phyloP scores from a whole-genome alignment of 208 protist genomes.

The Leishmania mexicana region DNA sequence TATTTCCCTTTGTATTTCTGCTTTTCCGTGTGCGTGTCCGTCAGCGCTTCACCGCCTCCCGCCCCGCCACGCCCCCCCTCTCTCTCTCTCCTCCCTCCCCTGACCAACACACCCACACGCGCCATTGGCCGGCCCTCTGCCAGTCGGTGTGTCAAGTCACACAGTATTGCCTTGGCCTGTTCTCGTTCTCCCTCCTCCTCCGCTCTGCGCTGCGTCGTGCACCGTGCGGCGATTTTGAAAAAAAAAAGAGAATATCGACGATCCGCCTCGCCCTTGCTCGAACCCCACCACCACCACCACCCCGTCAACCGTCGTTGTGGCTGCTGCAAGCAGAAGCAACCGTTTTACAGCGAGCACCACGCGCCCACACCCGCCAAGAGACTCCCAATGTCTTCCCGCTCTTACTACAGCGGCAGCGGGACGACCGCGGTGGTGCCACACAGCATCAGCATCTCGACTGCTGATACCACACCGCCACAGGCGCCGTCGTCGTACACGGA shows the following conservation, averaged over 20 bases:
- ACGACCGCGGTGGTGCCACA: constrained; percentile 13
- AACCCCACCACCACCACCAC: not conserved
- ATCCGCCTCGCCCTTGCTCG: not conserved
- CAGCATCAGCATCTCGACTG: constrained; percentile 20
- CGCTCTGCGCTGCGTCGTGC: not conserved
- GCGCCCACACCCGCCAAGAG: too few relatives aligned
- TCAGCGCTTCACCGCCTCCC: not conserved
- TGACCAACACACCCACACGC: not conserved
- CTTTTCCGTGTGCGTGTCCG: not conserved
- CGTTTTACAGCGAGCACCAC: not conserved
- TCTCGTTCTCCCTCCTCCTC: not conserved
- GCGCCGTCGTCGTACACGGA: not conserved
- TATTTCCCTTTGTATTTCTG: not conserved
- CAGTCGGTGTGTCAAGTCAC: not conserved
- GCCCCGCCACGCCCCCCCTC: not conserved
- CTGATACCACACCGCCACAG: not conserved
- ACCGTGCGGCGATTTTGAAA: not conserved
- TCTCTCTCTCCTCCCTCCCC: not conserved
- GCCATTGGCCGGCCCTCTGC: not conserved
- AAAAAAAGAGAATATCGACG: not conserved
- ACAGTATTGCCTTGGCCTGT: not conserved
- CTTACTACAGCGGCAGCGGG: constrained; percentile 7
- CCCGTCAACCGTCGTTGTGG: not conserved
- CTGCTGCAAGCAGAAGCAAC: not conserved
- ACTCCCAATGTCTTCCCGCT: constrained; percentile 11